Base-by-base conservation (phyloP, 768 basidiomycete genomes). In the Mrakia blollopis region DNA sequence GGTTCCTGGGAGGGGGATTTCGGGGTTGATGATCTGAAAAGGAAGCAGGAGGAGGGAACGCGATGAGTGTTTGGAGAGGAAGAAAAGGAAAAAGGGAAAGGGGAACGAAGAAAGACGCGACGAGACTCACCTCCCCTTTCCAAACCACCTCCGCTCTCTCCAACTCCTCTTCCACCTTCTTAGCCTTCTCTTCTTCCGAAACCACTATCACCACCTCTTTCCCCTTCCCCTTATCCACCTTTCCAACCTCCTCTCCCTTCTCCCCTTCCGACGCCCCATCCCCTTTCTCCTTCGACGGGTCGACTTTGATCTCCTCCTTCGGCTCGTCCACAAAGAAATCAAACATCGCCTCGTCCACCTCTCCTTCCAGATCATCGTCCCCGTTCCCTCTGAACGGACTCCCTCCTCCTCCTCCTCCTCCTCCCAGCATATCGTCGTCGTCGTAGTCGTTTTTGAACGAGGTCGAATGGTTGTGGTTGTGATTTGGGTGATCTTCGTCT, bases 271-370 rank as follows among this genome's bases (percentile, higher is more conserved):
- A 6, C 28, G 10, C 32, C 25, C 14, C 25, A 63, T 11, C n/a
- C 62, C 14, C 62, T 1, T 0, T 21, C 11, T 28, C 62, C 30
- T 71, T 35, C 47, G 32, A 7, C 7, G n/a, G 5, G 30, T n/a
- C 41, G n/a, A n/a, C n/a, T n/a, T n/a, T n/a, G n/a, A n/a, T n/a
- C 35, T 30, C 37, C 7, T 57, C 18, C 35, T 32, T 30, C 32
- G 52, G 67, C 35, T 72, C 75, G 62, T 76, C 75, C 25, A 57
- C 41, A 50, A 69, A 76, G 35, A 76, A 76, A 41, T 76, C 75
- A 25, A 76, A 62, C 47, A 75, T 68, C 41, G 62, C 32, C 62
- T 39, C 21, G 21, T 54, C 71, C 32, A 57, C 54, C 71, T 57
- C 41, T 13, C 25, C 30, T 23, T 30, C 71, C 23, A 25, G 21